Base-by-base conservation (phyloP, 2,329 filamentous ascomycete species). In the Trichoderma sp. region DNA sequence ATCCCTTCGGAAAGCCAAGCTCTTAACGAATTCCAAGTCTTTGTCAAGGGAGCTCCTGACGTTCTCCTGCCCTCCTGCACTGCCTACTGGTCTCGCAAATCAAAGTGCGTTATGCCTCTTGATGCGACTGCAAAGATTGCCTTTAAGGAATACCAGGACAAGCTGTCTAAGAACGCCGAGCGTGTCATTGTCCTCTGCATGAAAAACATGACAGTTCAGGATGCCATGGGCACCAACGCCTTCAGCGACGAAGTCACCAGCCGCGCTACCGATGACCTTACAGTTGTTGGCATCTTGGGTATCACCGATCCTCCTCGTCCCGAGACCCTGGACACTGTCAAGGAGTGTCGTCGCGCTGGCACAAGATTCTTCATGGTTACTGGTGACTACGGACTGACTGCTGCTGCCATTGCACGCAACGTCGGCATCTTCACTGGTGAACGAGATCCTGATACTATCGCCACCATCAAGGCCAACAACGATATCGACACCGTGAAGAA, bases 361-460 rank as follows among this genome's bases (percentile, higher is more conserved):
- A 81, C 83, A 2, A 80, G 83, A 15, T 84, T 84, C 74, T 82
- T 84, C 74, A 85, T 86, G 83, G 84, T 86, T n/a, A 85, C 84
- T 2, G 83, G 83, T 18, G 82, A 84, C 73, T 84, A 84, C 72
- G 84, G 80, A 26, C 80, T 89, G 65, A 92, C 90, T 6, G 90
- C 90, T 0, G 89, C 89, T 62, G 89, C 90, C 14, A 92, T 92
- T 74, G 90, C 89, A 6, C 84, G 86, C 74, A 88, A 91, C 77
- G 90, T 88, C 75, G 89, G 89, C 43, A 91, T 92, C 74, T 88
- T 88, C 75, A 89, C 88, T 21, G 72, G 78, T 6, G 80, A 84
- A 2, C 84, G 84, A 21, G 89, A 79, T 24, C 80, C 82, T 0
- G 81, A 84, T 26, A 82, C 77, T 0, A 74, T 80, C 6, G 75